phyloP scores from a whole-genome alignment of 2,329 filamentous ascomycete genomes.

The Zymoseptoria passerinii region DNA sequence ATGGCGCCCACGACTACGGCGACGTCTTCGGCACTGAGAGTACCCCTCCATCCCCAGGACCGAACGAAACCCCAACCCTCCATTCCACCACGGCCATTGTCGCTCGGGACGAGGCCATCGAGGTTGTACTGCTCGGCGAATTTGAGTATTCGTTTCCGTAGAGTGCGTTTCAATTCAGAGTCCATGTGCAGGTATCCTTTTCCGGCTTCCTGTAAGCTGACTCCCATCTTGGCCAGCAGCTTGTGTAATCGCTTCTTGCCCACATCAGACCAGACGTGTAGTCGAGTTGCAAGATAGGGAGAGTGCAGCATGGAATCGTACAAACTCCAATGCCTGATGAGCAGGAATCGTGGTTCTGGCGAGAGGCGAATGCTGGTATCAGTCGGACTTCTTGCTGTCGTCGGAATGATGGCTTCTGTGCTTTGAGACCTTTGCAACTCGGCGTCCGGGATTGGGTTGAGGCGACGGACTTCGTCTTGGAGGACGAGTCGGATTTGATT shows the following conservation, averaged over 20 bases:
- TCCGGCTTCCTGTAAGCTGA: conserved; percentile 85
- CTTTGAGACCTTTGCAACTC: conserved; percentile 48
- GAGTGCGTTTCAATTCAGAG: conserved; percentile 83
- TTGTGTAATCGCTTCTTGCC: conserved; percentile 87
- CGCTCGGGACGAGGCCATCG: conserved; percentile 81
- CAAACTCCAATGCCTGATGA: conserved; percentile 92
- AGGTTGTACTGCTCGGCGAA: conserved; percentile 91
- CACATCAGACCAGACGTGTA: conserved; percentile 90
- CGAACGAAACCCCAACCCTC: conserved; percentile 96
- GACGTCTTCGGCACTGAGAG: conserved; percentile 84
- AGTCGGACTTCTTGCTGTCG: conserved; percentile 76
- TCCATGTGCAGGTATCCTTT: conserved; percentile 98
- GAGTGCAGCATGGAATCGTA: conserved; percentile 99
- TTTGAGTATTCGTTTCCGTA: conserved; percentile 77
- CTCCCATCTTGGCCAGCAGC: conserved; percentile 93
- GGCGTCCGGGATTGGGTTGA: conserved; percentile 67
- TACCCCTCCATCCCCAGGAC: conserved; percentile 96
- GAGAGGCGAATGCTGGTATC: conserved; percentile 88
- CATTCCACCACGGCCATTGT: conserved; percentile 58
- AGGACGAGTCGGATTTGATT: conserved; percentile 73
- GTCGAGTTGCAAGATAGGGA: conserved; percentile 79
- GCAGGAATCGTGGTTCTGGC: conserved; percentile 84
- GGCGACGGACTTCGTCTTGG: conserved; percentile 83
- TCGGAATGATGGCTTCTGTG: conserved; percentile 76
- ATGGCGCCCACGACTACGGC: conserved; percentile 88